Evolutionary conservation across 2,329 filamentous ascomycete genomes (phyloP).

Genomic region (Sporothrix phasma): DNA sequence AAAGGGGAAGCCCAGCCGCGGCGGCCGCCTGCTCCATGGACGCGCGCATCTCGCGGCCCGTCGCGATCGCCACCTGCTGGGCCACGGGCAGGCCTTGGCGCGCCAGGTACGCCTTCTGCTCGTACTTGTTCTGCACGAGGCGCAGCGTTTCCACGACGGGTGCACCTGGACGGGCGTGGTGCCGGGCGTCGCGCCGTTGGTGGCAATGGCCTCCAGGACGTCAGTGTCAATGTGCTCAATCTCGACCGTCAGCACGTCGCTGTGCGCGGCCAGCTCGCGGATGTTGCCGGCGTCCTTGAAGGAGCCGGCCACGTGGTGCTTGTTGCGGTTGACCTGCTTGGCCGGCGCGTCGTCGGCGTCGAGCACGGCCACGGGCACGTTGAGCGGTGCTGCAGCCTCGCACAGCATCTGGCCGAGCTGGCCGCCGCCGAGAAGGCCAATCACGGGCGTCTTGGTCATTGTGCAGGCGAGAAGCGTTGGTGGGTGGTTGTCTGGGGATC

Average conservation of each 20-base stretch:
- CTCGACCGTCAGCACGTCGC: slow-evolving; percentile 81
- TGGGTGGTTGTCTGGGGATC: not conserved
- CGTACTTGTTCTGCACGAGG: slow-evolving; percentile 87
- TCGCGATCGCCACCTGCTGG: slow-evolving; percentile 54
- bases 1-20: slow-evolving; percentile 66
- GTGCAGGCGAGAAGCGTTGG: not conserved
- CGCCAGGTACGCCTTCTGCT: slow-evolving; percentile 73
- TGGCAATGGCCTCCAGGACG: slow-evolving; percentile 72
- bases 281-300: slow-evolving; percentile 79
- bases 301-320: slow-evolving; percentile 68
- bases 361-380: slow-evolving; percentile 68
- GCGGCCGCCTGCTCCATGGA: slow-evolving; percentile 55
- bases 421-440: slow-evolving; percentile 50
- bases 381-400: slow-evolving; percentile 67
- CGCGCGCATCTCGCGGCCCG: slow-evolving; percentile 41
- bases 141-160: slow-evolving; percentile 80
- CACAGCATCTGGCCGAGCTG: slow-evolving; percentile 90
- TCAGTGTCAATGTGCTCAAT: slow-evolving; percentile 94
- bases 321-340: slow-evolving; percentile 64
- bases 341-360: slow-evolving; percentile 69
- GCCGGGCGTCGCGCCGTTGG: slow-evolving; percentile 38
- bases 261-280: slow-evolving; percentile 62
- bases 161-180: slow-evolving; percentile 48
- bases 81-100: slow-evolving; percentile 62
- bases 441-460: slow-evolving; percentile 16